Evolutionary conservation across 306 rosid species (phyloP).

Genomic region (Cicer judaicum): DNA sequence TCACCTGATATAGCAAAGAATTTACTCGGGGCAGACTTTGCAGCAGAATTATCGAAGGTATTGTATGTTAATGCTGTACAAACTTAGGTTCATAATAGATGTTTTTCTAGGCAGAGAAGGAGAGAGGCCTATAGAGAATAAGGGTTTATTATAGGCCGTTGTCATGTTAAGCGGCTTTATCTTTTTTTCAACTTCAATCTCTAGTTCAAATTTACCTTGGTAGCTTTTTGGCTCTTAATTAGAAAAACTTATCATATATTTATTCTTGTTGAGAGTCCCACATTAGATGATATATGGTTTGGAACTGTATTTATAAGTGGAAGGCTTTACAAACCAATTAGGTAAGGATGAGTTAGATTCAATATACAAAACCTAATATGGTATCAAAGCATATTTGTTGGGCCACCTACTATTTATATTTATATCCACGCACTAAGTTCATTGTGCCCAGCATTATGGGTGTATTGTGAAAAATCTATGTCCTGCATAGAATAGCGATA

Average conservation of each 20-base stretch:
- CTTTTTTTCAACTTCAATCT: not conserved
- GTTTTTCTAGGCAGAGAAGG: slow-evolving; percentile 18
- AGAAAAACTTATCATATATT: not conserved
- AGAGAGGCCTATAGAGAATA: not conserved
- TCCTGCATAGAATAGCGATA: no score
- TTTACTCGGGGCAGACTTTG: slow-evolving; percentile 86
- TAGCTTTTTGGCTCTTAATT: not conserved
- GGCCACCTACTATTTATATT: no score
- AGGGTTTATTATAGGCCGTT: not conserved
- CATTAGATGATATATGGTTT: no score
- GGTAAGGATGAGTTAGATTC: no score
- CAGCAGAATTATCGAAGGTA: slow-evolving; percentile 98
- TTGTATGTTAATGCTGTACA: slow-evolving; percentile 28
- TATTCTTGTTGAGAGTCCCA: not conserved
- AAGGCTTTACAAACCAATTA: no score
- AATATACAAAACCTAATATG: no score
- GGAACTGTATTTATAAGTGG: no score
- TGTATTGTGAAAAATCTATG: no score
- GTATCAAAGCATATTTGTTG: no score
- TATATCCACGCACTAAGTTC: no score
- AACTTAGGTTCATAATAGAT: slow-evolving; percentile 34
- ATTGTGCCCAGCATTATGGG: no score
- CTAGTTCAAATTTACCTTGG: not conserved
- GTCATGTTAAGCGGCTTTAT: slow-evolving; percentile 4
- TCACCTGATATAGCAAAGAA: slow-evolving; percentile 92